Percentiles rank a stretch among this genome's conserved stretches.
Conservation (phyloP, 2,329 filamentous ascomycete species). For the Nothophoma quercina region DNA sequence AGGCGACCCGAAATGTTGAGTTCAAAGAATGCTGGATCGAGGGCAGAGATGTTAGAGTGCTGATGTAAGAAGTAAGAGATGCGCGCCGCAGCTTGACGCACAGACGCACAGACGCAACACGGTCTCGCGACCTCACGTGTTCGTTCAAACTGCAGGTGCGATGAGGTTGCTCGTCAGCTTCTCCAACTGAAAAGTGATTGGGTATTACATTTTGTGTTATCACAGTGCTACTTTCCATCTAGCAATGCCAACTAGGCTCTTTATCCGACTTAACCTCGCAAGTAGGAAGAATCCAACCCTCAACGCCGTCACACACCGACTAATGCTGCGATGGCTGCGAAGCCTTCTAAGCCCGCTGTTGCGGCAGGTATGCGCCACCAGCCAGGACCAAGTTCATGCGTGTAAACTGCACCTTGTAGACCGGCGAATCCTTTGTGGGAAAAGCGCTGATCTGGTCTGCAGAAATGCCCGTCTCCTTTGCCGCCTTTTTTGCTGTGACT, state of each 20-base stretch:
- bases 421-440: conserved; percentile 93
- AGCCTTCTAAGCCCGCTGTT: conserved; percentile 14
- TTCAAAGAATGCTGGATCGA: too few relatives aligned
- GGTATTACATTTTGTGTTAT: conserved; percentile 3
- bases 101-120: conserved; percentile 13
- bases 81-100: conserved; percentile 2
- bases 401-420: conserved; percentile 92
- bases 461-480: conserved; percentile 87
- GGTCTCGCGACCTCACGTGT: conserved; percentile 3
- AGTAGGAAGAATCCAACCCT: not conserved
- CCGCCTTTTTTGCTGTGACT: conserved; percentile 68
- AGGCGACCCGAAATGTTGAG: too few relatives aligned
- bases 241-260: not conserved
- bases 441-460: conserved; percentile 95
- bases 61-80: not conserved
- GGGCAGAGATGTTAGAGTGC: not conserved
- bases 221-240: not conserved
- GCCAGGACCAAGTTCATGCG: conserved; percentile 93
- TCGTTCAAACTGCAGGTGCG: not conserved
- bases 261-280: not conserved
- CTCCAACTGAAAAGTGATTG: not conserved
- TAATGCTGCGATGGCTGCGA: not conserved
- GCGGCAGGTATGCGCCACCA: conserved; percentile 73
- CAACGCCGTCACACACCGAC: not conserved
- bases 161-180: not conserved